These are phyloP conservation scores for Trichophyton rubrum DNA, from an alignment of 2,329 filamentous ascomycete species.

Conservation along the genomic window DNA sequence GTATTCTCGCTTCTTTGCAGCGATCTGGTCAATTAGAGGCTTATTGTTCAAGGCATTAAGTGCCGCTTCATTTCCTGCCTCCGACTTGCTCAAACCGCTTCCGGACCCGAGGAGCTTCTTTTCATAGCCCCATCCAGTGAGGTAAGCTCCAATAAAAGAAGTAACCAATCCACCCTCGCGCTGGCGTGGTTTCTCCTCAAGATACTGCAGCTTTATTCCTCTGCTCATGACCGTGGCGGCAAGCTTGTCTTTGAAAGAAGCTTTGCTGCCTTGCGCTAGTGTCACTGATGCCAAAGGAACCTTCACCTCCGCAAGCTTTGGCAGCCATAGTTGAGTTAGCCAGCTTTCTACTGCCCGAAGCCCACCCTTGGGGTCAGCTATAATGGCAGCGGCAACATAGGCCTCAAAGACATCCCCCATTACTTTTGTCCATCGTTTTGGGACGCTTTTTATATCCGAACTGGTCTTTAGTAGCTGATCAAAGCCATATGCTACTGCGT, in stretches of 20 bases:
- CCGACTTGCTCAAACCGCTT: slow-evolving; percentile 31
- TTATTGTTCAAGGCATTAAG: slow-evolving; percentile 28
- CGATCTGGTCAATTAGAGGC: slow-evolving; percentile 29
- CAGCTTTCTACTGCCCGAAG: slow-evolving; percentile 51
- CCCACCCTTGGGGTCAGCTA: slow-evolving; percentile 53
- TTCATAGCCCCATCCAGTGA: slow-evolving; percentile 37
- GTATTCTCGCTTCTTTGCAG: slow-evolving; percentile 22
- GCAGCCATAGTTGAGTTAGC: slow-evolving; percentile 64
- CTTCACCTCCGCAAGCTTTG: slow-evolving; percentile 37
- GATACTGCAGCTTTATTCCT: slow-evolving; percentile 50
- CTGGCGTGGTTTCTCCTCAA: slow-evolving; percentile 28
- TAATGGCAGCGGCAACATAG: slow-evolving; percentile 67
- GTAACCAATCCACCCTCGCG: slow-evolving; percentile 28
- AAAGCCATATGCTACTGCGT: slow-evolving; percentile 58
- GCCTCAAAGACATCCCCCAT: slow-evolving; percentile 83
- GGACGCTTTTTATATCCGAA: slow-evolving; percentile 30
- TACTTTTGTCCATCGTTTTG: slow-evolving; percentile 55
- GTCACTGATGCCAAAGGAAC: slow-evolving; percentile 14
- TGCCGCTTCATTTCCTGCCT: slow-evolving; percentile 36
- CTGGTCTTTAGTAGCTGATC: slow-evolving; percentile 51
- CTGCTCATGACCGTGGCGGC: slow-evolving; percentile 42
- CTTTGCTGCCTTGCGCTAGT: slow-evolving; percentile 8
- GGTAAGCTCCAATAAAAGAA: slow-evolving; percentile 36
- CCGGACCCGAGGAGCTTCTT: slow-evolving; percentile 35
- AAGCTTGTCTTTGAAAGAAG: slow-evolving; percentile 43